Base-by-base conservation (phyloP, 1,139 yeast species). In the Candida dubliniensis region DNA sequence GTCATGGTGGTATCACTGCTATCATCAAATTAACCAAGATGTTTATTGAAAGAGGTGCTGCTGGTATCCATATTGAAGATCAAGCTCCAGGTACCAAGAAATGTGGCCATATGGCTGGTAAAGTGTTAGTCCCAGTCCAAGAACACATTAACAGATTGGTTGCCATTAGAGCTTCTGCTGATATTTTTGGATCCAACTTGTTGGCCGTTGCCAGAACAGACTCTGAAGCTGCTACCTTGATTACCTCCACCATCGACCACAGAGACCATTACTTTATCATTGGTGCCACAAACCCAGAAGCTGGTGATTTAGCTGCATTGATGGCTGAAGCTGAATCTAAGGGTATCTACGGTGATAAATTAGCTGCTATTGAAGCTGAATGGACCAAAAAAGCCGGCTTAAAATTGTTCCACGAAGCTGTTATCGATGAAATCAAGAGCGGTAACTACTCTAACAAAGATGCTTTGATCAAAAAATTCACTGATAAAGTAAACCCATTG, bases 41-140 rank as follows among this genome's bases (percentile, higher is more conserved):
- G 83, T 93, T 91, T 65, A 89, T 93, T 58, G 98, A 93, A 76
- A 85, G 96, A 62, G 98, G 98, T 69, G 99, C 98, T 45, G 98
- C 98, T 48, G 98, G 98, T 66, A 90, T 91, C 60, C 99, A 91
- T 68, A 89, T 91, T 65, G 99, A 91, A 74, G 98, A 91, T 71
- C 98, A 93, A 76, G 96, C 97, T 48, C 96, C 98, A 45, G 97
- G 98, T 63, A 91, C 97, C 63, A 91, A 91, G 71, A 93, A 93
- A 74, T 91, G 98, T 76, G 98, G 98, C 53, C 91, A 85, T 69
- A 89, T 91, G 96, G 98, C 96, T 55, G 99, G 99, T 59, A 90
- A 95, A 72, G 97, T 95, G 49, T 82, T 91, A 59, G 97, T 91
- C 50, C 99, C 99, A 49, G 95, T 90, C 49, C 96, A 89, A 71